A percentile compares a stretch with the other conserved stretches of the same genome.
Conservation (phyloP, 164 flowering plant species). For the Malania oleifera region DNA sequence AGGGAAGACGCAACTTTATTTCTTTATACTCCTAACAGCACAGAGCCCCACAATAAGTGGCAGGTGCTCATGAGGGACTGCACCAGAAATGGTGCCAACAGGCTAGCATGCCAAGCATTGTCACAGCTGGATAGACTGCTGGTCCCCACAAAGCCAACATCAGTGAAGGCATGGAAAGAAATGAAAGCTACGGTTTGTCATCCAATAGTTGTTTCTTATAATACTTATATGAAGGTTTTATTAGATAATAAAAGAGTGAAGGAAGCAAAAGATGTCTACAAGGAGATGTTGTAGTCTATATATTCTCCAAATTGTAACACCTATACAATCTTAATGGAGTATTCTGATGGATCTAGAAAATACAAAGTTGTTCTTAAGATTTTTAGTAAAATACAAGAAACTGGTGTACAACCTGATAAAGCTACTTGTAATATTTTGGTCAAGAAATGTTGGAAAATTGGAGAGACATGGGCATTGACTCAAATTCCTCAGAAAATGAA, state of each 20-base stretch:
- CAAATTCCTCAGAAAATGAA: conserved; percentile 69
- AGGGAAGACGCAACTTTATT: too few species aligned
- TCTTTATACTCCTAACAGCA: too few species aligned
- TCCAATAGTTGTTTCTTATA: conserved; percentile 85
- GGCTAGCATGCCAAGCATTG: too few species aligned
- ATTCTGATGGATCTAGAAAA: conserved; percentile 69
- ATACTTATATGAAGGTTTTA: conserved; percentile 84
- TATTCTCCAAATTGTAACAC: conserved; percentile 74
- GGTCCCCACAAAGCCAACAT: too few species aligned
- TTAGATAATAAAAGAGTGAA: conserved; percentile 49
- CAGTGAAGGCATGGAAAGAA: conserved; percentile 66
- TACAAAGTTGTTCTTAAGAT: conserved; percentile 59
- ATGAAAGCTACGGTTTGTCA: conserved; percentile 57
- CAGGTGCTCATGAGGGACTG: too few species aligned
- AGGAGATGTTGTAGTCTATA: conserved; percentile 72
- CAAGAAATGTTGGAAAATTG: conserved; percentile 53
- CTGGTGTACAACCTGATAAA: conserved; percentile 78
- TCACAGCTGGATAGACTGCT: too few species aligned
- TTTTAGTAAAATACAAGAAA: conserved; percentile 80
- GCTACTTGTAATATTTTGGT: conserved; percentile 82
- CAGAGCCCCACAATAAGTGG: too few species aligned
- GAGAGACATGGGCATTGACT: conserved; percentile 41
- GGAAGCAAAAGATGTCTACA: conserved; percentile 66
- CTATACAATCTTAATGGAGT: conserved; percentile 78
- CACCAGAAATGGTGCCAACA: too few species aligned